Percentiles rank a stretch among this genome's conserved stretches.
These are phyloP conservation scores for Penicillium samsonianum DNA, from an alignment of 495 filamentous ascomycete species.

Conservation along the genomic window DNA sequence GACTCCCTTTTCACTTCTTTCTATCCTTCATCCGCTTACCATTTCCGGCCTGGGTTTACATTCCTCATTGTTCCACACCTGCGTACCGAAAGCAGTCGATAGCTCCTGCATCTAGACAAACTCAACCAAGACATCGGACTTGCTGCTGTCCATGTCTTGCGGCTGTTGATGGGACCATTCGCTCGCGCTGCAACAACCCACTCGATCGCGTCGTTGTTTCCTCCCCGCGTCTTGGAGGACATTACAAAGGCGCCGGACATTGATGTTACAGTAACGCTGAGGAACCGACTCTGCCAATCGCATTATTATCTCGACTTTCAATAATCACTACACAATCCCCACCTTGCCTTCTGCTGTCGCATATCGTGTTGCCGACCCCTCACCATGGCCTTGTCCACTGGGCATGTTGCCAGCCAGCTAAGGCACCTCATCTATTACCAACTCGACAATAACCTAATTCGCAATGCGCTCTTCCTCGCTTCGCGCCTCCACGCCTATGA, in stretches of 20 bases:
- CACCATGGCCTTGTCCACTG: slow-evolving; percentile 70
- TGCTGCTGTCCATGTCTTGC: slow-evolving; percentile 13
- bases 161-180: slow-evolving; percentile 20
- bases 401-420: slow-evolving; percentile 70
- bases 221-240: slow-evolving; percentile 26
- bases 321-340: slow-evolving; percentile 1
- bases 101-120: slow-evolving; percentile 10
- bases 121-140: slow-evolving; percentile 1
- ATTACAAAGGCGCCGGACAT: slow-evolving; percentile 10
- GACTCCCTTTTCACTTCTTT: not conserved
- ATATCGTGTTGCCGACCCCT: slow-evolving; percentile 15
- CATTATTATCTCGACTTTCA: slow-evolving; percentile 13
- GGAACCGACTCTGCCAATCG: slow-evolving; percentile 8
- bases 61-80: slow-evolving; percentile 22
- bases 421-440: slow-evolving; percentile 87
- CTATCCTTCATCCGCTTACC: slow-evolving; percentile 18
- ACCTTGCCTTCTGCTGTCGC: slow-evolving; percentile 10
- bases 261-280: slow-evolving; percentile 10
- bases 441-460: slow-evolving; percentile 83
- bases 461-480: slow-evolving; percentile 90
- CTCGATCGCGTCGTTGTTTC: slow-evolving; percentile 32
- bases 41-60: slow-evolving; percentile 31
- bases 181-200: slow-evolving; percentile 17
- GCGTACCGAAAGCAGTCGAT: slow-evolving; percentile 17
- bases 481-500: slow-evolving; percentile 84